Base-by-base conservation (phyloP, 495 filamentous ascomycete species). In the Aspergillus nanangensis region DNA sequence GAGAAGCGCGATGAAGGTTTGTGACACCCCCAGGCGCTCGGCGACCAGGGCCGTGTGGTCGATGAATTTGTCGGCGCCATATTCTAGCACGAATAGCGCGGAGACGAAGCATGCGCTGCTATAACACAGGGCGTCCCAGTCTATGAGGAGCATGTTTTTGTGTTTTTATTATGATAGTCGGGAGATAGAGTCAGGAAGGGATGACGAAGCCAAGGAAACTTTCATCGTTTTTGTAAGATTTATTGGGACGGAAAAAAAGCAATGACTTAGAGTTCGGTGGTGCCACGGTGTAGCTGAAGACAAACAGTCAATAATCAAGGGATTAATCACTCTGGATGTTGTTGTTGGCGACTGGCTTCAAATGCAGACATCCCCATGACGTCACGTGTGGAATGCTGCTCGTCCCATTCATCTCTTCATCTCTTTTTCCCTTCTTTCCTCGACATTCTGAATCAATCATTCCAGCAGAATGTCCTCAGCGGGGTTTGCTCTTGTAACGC, bases 1-100 rank as follows among this genome's bases (percentile, higher is more conserved):
- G 3, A 79, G 50, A 5, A 79, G 56, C 1, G 62, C 70, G 21
- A 77, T 58, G 20, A 78, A 47, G 0, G 66, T 70, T 33, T 67
- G 57, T 13, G 72, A 65, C 2, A 77, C 52, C 8, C 69, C 62
- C 5, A 63, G 46, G 17, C 71, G 63, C 8, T 57, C 56, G 10
- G 67, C 70, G 4, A 76, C 60, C 2, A 70, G 57, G 11, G 64
- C 68, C 7, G 70, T 71, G 37, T 77, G 65, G 41, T 74, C 66
- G 44, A 29, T 11, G 25, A 29, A 29, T 11, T 29, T 5, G 11
- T 11, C 25, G 5, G 25, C 25, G 25, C 25, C 25, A 29, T 29
- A 29, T 5, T 29, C 25, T 5, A 29, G 25, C 5, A 29, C 25
- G 25, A 29, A 29, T 11, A 11, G 7, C 5, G 7, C 25, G 25